Evolutionary conservation across 1,139 yeast genomes (phyloP).

Genomic region (Magnusiomyces sp.): DNA sequence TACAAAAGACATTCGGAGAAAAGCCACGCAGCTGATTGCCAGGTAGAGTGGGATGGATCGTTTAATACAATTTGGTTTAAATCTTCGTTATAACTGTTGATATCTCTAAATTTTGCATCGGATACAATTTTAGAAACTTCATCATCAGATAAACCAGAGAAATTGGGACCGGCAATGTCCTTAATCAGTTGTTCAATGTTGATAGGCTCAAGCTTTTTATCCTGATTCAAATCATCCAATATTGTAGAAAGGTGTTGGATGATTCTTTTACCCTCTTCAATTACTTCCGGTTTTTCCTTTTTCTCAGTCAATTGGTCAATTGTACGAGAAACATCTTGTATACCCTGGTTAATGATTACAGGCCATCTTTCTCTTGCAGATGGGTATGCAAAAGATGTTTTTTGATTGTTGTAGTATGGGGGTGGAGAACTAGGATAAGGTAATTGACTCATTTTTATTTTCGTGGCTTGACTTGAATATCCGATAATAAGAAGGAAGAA

Average conservation of each 20-base stretch:
- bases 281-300: neutral
- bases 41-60: slow-evolving; percentile 34
- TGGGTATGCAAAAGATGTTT: slow-evolving; percentile 68
- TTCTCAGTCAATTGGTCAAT: slow-evolving; percentile 22
- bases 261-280: slow-evolving; percentile 32
- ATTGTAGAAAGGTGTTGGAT: slow-evolving; percentile 31
- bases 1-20: slow-evolving; percentile 79
- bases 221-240: slow-evolving; percentile 29
- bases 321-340: slow-evolving; percentile 47
- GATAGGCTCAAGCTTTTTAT: slow-evolving; percentile 22
- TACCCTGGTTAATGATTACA: slow-evolving; percentile 57
- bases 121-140: slow-evolving; percentile 16
- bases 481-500: no score
- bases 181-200: neutral
- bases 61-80: slow-evolving; percentile 34
- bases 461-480: no score
- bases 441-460: no score
- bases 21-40: slow-evolving; percentile 93
- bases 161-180: slow-evolving; percentile 6
- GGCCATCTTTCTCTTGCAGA: slow-evolving; percentile 88
- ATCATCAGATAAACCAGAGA: no score
- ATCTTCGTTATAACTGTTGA: slow-evolving; percentile 31
- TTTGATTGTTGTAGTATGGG: slow-evolving; percentile 51
- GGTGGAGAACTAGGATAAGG: slow-evolving; percentile 6
- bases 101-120: slow-evolving; percentile 23